A percentile compares a stretch with the other conserved stretches of the same genome.
These are phyloP conservation scores for Mycena pura DNA, from an alignment of 768 basidiomycete species.

Conservation along the genomic window DNA sequence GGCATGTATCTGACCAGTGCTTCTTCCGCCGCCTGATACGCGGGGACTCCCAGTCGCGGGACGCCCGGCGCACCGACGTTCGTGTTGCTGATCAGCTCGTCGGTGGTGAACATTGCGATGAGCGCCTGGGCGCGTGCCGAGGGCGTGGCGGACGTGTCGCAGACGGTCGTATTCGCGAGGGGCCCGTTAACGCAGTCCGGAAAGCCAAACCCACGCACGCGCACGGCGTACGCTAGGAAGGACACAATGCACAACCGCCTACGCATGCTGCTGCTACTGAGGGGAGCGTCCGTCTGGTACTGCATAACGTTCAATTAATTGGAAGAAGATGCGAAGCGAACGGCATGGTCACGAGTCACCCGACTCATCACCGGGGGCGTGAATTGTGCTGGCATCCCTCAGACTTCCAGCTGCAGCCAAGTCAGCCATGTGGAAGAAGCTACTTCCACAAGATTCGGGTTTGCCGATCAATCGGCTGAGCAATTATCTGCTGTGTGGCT, in stretches of 20 bases:
- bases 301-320: too few relatives aligned
- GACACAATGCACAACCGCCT: not conserved
- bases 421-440: too few relatives aligned
- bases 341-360: too few relatives aligned
- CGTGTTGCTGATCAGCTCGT: conserved; percentile 59
- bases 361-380: too few relatives aligned
- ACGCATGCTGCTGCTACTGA: too few relatives aligned
- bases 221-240: not conserved
- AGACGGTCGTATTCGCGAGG: conserved; percentile 53
- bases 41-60: conserved; percentile 59
- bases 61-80: conserved; percentile 58
- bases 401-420: too few relatives aligned
- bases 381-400: too few relatives aligned
- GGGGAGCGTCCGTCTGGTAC: too few relatives aligned
- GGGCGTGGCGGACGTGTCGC: conserved; percentile 52
- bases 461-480: too few relatives aligned
- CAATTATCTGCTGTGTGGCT: too few relatives aligned
- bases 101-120: conserved; percentile 54
- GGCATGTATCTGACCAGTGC: conserved; percentile 47
- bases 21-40: conserved; percentile 69
- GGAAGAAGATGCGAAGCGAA: too few relatives aligned
- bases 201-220: conserved; percentile 41
- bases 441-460: too few relatives aligned
- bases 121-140: conserved; percentile 56
- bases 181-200: conserved; percentile 56